Evolutionary conservation across 2,329 filamentous ascomycete species (phyloP).

Genomic region (Nigrospora sphaerica): DNA sequence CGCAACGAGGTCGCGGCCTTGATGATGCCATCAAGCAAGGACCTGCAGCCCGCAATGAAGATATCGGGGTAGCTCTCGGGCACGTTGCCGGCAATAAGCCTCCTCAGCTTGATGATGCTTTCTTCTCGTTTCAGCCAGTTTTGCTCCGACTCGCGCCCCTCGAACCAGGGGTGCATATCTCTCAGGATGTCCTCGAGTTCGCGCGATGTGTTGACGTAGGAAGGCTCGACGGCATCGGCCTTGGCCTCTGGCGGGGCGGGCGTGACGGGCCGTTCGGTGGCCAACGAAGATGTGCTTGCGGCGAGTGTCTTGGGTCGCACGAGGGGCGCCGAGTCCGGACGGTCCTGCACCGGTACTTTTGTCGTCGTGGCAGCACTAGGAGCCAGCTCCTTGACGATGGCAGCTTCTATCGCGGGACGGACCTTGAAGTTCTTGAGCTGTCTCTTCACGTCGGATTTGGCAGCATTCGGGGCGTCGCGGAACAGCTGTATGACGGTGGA

Average conservation of each 20-base stretch:
- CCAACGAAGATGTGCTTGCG: constrained; percentile 43
- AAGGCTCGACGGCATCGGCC: constrained; percentile 65
- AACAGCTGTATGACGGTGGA: constrained; percentile 70
- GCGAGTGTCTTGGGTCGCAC: constrained; percentile 26
- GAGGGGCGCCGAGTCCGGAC: constrained; percentile 31
- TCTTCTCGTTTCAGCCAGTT: constrained; percentile 90
- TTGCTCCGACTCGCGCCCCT: constrained; percentile 81
- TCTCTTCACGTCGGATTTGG: constrained; percentile 82
- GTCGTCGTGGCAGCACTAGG: constrained; percentile 33
- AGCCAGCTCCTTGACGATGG: constrained; percentile 69
- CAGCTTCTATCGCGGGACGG: constrained; percentile 74
- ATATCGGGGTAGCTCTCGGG: constrained; percentile 66
- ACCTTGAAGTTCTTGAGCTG: constrained; percentile 81
- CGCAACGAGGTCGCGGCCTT: constrained; percentile 78
- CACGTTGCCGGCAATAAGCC: constrained; percentile 77
- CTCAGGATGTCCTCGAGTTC: constrained; percentile 85
- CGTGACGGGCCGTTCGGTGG: constrained; percentile 48
- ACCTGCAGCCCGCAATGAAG: constrained; percentile 65
- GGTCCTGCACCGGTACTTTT: constrained; percentile 25
- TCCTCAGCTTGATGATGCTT: constrained; percentile 66
- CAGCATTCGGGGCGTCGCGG: constrained; percentile 70
- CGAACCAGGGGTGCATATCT: constrained; percentile 75
- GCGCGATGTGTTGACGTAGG: constrained; percentile 75
- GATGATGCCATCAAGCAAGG: constrained; percentile 77
- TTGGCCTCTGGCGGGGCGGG: constrained; percentile 54